Evolutionary conservation across 306 rosid species (phyloP).

Genomic region (Boehmeria nivea): DNA sequence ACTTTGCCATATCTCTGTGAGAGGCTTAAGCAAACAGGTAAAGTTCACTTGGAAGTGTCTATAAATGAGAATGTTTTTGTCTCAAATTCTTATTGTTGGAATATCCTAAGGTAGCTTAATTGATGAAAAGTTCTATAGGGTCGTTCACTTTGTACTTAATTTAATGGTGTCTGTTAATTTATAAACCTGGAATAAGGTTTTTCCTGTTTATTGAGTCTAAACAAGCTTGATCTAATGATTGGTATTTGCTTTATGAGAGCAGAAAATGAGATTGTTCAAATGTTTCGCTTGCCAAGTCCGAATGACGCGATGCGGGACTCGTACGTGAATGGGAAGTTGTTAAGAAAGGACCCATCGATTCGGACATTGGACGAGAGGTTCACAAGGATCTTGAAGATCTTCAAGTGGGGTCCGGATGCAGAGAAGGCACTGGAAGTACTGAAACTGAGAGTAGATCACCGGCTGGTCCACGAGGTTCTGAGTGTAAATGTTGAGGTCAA

Average conservation of each 20-base stretch:
- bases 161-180: no score
- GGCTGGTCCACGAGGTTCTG: slow-evolving; percentile 70
- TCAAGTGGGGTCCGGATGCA: slow-evolving; percentile 95
- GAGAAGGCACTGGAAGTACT: slow-evolving; percentile 91
- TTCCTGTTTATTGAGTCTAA: no score
- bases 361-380: slow-evolving; percentile 77
- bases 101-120: no score
- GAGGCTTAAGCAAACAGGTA: slow-evolving; percentile 84
- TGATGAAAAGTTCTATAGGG: no score
- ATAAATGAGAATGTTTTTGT: no score
- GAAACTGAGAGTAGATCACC: slow-evolving; percentile 69
- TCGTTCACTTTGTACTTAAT: no score
- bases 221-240: slow-evolving; percentile 19
- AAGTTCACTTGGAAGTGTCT: no score
- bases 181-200: no score
- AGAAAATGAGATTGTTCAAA: slow-evolving; percentile 73
- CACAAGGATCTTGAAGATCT: slow-evolving; percentile 78
- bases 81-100: no score
- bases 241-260: slow-evolving; percentile 32
- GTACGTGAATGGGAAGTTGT: slow-evolving; percentile 28
- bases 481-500: slow-evolving; percentile 68
- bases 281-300: slow-evolving; percentile 55
- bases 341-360: slow-evolving; percentile 45
- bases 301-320: slow-evolving; percentile 24
- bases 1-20: slow-evolving; percentile 41